A percentile compares a stretch with the other conserved stretches of the same genome.
phyloP scores from a whole-genome alignment of 495 filamentous ascomycete genomes.

The Extremus antarcticus region DNA sequence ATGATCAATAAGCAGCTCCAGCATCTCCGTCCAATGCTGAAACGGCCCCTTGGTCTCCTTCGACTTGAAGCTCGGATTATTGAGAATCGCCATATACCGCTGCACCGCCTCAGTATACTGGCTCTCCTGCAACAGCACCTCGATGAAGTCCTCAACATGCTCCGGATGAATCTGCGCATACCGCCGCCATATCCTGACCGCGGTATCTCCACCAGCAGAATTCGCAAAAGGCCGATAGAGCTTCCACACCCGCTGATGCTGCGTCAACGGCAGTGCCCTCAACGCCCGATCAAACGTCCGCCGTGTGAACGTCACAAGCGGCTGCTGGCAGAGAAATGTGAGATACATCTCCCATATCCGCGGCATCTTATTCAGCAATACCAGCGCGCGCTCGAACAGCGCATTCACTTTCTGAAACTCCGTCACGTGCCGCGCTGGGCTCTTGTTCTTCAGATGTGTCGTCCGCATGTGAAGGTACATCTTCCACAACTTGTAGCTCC shows the following conservation, averaged over 20 bases:
- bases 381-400: constrained; percentile 85
- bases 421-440: constrained; percentile 65
- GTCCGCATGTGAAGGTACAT: constrained; percentile 84
- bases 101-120: constrained; percentile 87
- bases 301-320: constrained; percentile 79
- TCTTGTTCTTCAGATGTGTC: constrained; percentile 55
- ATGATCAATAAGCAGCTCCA: constrained; percentile 88
- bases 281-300: constrained; percentile 90
- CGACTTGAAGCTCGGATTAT: constrained; percentile 83
- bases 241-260: constrained; percentile 95
- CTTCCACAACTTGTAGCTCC: constrained; percentile 98
- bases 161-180: constrained; percentile 99
- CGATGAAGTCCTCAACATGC: constrained; percentile 88
- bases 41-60: constrained; percentile 91
- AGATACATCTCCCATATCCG: constrained; percentile 98
- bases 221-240: constrained; percentile 87
- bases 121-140: constrained; percentile 68
- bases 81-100: constrained; percentile 86
- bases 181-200: constrained; percentile 83
- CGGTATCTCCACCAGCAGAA: constrained; percentile 82
- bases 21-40: constrained; percentile 96
- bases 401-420: constrained; percentile 92
- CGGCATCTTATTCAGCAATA: constrained; percentile 98
- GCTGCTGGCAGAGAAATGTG: constrained; percentile 79
- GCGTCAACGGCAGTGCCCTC: constrained; percentile 87